Base-by-base conservation (phyloP, 2,329 filamentous ascomycete genomes). In the Fusarium cicatricum region DNA sequence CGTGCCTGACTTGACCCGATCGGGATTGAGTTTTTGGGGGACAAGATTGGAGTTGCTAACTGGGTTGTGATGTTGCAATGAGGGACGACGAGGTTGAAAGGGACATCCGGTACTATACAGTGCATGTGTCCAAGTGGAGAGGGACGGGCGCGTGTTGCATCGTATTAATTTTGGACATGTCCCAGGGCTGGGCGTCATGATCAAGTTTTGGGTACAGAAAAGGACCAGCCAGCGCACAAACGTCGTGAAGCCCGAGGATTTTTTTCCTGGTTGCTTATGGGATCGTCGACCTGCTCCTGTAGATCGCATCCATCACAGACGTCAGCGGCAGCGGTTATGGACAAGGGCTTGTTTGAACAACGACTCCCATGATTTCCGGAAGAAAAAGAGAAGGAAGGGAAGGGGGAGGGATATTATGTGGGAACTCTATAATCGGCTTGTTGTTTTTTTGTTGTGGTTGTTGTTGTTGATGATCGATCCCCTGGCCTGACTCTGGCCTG, bases 1-100 rank as follows among this genome's bases (percentile, higher is more conserved):
- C 31, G 59, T 62, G 45, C 59, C 59, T 62, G 59, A 62, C 59
- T 62, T 62, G 49, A 62, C 59, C 59, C 41, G 59, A 62, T 62
- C 59, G 59, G 49, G 59, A 21, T 32, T 62, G 59, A 63, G 49
- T 51, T 60, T n/a, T 60, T 36, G 50, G 36, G 33, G 49, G 43
- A 47, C 17, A 14, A 26, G 23, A 39, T 47, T 47, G 34, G 44
- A 36, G 17, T 47, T 33, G 17, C 44, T 26, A 55, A 41, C 9
- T 26, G 49, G 41, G 36, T 23, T 60, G 38, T 16, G 51, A 55
- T 49, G 36, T 23, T 60, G 38, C 26, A 55, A 55, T 49, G 41
- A 23, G 23, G 31, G 19, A 32, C 23, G 43, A 46, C 23, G 43
- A 46, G 23, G 9, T 17, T 14, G 5, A 31, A 28, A 17, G 21